phyloP scores from a whole-genome alignment of 2,329 filamentous ascomycete genomes.

The Exserohilum turcica region DNA sequence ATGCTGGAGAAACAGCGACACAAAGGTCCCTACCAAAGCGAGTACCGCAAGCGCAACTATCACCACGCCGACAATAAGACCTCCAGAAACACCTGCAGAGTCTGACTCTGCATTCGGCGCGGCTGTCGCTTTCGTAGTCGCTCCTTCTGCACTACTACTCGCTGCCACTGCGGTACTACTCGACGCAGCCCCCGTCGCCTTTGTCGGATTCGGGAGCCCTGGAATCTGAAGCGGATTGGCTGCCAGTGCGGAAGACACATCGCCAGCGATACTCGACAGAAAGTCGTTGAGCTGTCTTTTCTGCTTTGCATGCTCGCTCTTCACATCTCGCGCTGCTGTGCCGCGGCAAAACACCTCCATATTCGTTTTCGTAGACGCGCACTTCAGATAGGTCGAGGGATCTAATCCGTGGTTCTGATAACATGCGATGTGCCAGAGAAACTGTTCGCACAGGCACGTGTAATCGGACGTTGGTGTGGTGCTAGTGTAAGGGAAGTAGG shows the following conservation, averaged over 20 bases:
- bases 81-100: conserved; percentile 2
- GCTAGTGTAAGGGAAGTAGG: conserved; percentile 10
- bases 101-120: conserved; percentile 2
- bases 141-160: background rate
- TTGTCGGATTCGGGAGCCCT: conserved; percentile 2
- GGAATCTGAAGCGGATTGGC: conserved; percentile 5
- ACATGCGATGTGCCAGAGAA: conserved; percentile 19
- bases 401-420: conserved; percentile 16
- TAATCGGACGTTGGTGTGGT: conserved; percentile 1
- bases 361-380: background rate
- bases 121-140: conserved; percentile 1
- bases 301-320: conserved; percentile 9
- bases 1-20: conserved; percentile 17
- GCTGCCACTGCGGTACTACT: background rate
- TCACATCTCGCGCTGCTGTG: conserved; percentile 1
- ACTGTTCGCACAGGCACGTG: conserved; percentile 20
- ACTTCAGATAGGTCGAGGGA: conserved; percentile 2
- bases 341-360: conserved; percentile 8
- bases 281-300: conserved; percentile 15
- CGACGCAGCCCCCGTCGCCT: background rate
- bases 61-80: conserved; percentile 18
- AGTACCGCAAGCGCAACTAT: conserved; percentile 18
- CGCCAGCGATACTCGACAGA: conserved; percentile 16
- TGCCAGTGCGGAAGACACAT: conserved; percentile 14
- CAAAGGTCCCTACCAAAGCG: conserved; percentile 14